Evolutionary conservation across 2,329 filamentous ascomycete species (phyloP).

Genomic region (Alternaria gansuensis): DNA sequence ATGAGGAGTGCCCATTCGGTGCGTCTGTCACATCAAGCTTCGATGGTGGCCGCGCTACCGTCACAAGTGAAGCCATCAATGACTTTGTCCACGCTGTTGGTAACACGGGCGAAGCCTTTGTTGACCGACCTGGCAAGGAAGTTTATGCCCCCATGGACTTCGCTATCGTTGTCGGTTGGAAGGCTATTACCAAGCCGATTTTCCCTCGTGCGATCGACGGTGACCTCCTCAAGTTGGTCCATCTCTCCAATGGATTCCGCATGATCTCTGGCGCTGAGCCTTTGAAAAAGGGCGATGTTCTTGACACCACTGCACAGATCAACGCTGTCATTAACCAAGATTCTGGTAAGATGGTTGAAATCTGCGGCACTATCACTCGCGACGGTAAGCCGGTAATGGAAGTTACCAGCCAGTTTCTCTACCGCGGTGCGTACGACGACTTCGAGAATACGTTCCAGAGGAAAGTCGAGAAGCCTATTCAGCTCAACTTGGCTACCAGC

Average conservation of each 20-base stretch:
- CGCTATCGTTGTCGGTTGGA: constrained; percentile 97
- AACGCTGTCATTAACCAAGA: constrained; percentile 99
- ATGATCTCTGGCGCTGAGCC: constrained; percentile 97
- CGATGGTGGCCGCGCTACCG: constrained; percentile 84
- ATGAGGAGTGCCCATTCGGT: constrained; percentile 83
- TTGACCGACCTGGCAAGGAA: constrained; percentile 91
- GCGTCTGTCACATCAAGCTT: constrained; percentile 86
- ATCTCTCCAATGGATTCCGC: constrained; percentile 96
- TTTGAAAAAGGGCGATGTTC: constrained; percentile 91
- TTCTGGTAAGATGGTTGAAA: constrained; percentile 99
- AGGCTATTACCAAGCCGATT: constrained; percentile 98
- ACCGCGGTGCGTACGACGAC: constrained; percentile 90
- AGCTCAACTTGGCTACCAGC: constrained; percentile 83
- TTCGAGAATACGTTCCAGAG: constrained; percentile 99
- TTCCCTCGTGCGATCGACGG: constrained; percentile 97
- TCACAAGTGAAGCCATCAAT: constrained; percentile 92
- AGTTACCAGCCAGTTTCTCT: constrained; percentile 97
- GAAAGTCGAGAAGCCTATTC: constrained; percentile 94
- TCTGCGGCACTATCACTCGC: constrained; percentile 94
- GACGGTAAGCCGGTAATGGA: constrained; percentile 92
- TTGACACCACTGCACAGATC: constrained; percentile 92
- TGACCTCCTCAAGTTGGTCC: constrained; percentile 93
- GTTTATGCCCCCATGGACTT: constrained; percentile 99
- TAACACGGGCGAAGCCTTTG: constrained; percentile 96
- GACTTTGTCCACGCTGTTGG: constrained; percentile 99